Conservation (phyloP, 139 green algal species). For the Nannochloris sp. region DNA sequence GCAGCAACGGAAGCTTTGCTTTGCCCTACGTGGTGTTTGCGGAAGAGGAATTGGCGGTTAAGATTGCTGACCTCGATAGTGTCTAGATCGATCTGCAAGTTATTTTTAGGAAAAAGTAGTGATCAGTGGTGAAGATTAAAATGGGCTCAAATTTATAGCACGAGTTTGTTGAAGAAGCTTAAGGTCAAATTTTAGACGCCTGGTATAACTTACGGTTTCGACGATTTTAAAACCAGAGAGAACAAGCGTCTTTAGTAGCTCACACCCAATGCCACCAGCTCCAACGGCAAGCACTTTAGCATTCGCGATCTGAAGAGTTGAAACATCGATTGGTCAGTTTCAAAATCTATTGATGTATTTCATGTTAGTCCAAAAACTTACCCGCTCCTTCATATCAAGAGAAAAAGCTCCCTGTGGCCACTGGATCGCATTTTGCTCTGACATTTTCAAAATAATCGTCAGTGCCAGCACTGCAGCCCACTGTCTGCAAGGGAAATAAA, state of each 20-base stretch:
- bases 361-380: background rate
- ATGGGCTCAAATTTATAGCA: too few species aligned
- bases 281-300: constrained; percentile 85
- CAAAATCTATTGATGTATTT: background rate
- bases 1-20: constrained; percentile 88
- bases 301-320: constrained; percentile 21
- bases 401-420: background rate
- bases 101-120: background rate
- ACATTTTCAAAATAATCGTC: too few species aligned
- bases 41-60: constrained; percentile 98
- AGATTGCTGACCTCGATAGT: constrained; percentile 98
- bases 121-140: background rate
- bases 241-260: constrained; percentile 96
- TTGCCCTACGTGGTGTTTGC: constrained; percentile 85
- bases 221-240: constrained; percentile 78
- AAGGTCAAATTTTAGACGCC: too few species aligned
- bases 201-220: too few species aligned
- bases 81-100: constrained; percentile 91
- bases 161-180: too few species aligned
- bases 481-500: too few species aligned
- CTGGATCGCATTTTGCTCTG: too few species aligned
- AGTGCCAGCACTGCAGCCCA: too few species aligned
- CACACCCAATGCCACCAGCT: constrained; percentile 96
- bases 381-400: background rate
- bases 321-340: background rate